Evolutionary conservation across 257 asterid genomes (phyloP).

Genomic region (Nicotiana knightiana): DNA sequence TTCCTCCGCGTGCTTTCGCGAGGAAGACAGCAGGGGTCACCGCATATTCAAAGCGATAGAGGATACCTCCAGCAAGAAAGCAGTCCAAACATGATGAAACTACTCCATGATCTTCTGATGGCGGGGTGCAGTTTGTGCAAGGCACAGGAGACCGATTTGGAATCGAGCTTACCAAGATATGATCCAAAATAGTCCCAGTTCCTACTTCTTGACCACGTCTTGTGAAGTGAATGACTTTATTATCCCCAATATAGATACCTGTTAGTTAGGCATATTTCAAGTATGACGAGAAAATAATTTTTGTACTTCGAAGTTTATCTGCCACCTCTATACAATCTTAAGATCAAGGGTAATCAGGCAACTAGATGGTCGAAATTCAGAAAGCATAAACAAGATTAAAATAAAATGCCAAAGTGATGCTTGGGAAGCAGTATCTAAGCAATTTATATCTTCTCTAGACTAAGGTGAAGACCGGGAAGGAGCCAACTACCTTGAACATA

Average conservation of each 20-base stretch:
- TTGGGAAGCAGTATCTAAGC: background rate
- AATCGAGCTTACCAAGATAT: constrained; percentile 69
- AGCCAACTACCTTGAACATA: background rate
- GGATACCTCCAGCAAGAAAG: constrained; percentile 86
- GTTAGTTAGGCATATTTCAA: background rate
- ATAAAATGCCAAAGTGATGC: background rate
- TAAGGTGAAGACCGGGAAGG: background rate
- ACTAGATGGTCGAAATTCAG: background rate
- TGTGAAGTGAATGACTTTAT: constrained; percentile 82
- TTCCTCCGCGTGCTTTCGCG: constrained; percentile 94
- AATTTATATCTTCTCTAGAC: background rate
- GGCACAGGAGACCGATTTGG: constrained; percentile 48
- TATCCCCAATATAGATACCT: constrained; percentile 80
- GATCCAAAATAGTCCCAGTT: constrained; percentile 71
- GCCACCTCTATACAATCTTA: background rate
- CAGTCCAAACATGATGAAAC: constrained; percentile 73
- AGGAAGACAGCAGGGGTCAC: constrained; percentile 73
- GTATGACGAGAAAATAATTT: background rate
- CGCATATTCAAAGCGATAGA: constrained; percentile 76
- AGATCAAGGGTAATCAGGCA: background rate
- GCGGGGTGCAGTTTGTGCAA: constrained; percentile 59
- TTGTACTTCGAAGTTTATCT: background rate
- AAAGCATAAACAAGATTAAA: background rate
- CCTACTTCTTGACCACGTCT: constrained; percentile 96
- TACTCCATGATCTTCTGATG: constrained; percentile 69